These are phyloP conservation scores for Calonectria henricotiae DNA, from an alignment of 2,329 filamentous ascomycete species.

Conservation along the genomic window DNA sequence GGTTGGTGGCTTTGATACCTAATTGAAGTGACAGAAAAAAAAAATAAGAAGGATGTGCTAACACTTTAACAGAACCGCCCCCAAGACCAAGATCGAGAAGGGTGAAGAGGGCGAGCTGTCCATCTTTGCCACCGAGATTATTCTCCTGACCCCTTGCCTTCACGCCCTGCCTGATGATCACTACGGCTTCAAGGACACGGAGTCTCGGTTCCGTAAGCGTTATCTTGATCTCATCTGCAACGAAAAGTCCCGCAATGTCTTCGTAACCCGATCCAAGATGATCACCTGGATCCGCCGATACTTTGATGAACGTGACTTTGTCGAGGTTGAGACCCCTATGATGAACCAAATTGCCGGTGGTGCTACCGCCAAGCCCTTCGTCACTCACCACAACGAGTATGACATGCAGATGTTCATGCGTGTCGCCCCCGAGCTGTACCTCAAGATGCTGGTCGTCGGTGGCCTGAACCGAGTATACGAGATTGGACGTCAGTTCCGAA, in stretches of 20 bases:
- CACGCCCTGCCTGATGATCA: constrained; percentile 84
- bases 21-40: not conserved
- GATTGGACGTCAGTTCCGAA: constrained; percentile 95
- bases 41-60: not conserved
- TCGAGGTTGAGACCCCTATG: constrained; percentile 97
- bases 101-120: constrained; percentile 86
- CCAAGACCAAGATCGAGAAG: constrained; percentile 88
- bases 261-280: constrained; percentile 90
- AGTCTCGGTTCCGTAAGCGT: constrained; percentile 92
- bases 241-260: constrained; percentile 85
- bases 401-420: constrained; percentile 97
- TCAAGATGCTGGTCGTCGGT: constrained; percentile 97
- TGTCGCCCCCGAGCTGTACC: constrained; percentile 93
- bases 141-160: constrained; percentile 90
- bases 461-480: constrained; percentile 97
- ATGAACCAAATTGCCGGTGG: constrained; percentile 97
- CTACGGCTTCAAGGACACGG: constrained; percentile 96
- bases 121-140: constrained; percentile 90
- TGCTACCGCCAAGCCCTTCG: constrained; percentile 93
- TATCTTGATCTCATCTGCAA: constrained; percentile 99
- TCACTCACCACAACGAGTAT: constrained; percentile 96
- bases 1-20: constrained; percentile 41
- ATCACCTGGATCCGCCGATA: constrained; percentile 90
- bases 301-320: constrained; percentile 90
- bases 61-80: constrained; percentile 76